Conservation (phyloP, 1,284 basidiomycete genomes). For the Ustilago shanxiensis region DNA sequence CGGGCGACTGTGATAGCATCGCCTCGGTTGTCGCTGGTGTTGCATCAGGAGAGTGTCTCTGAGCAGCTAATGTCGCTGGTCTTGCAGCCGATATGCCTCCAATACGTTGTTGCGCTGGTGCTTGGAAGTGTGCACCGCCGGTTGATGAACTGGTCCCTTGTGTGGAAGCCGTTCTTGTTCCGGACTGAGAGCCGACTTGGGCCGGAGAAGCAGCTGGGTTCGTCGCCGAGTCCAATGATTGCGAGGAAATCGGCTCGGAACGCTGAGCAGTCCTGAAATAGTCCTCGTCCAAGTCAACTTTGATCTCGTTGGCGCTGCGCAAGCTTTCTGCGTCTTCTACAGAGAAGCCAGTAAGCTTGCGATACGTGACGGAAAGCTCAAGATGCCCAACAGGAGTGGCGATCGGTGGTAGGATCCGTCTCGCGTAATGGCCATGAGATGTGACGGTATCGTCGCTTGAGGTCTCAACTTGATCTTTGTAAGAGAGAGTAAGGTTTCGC, state of each 20-base stretch:
- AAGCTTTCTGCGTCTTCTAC: constrained; percentile 46
- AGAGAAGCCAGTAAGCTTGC: constrained; percentile 43
- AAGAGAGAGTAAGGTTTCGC: background rate
- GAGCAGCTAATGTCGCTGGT: constrained; percentile 27
- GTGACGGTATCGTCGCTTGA: background rate
- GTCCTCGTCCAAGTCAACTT: constrained; percentile 59
- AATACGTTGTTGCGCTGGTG: constrained; percentile 27
- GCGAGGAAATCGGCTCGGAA: background rate
- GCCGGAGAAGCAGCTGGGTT: background rate
- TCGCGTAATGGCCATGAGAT: constrained; percentile 24
- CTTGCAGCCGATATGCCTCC: constrained; percentile 46
- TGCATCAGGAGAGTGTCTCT: constrained; percentile 19
- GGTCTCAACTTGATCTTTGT: background rate
- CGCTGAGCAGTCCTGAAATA: constrained; percentile 45
- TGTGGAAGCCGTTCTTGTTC: background rate
- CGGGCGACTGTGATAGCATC: constrained; percentile 38
- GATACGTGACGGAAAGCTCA: constrained; percentile 47
- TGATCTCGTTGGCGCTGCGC: constrained; percentile 24
- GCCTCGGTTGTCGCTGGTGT: constrained; percentile 9
- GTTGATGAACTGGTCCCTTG: background rate
- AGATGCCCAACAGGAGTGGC: constrained; percentile 46
- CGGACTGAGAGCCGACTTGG: background rate
- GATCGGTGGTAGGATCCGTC: constrained; percentile 20
- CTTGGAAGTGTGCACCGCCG: background rate
- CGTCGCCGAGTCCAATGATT: background rate